These are phyloP conservation scores for Plasmodium gallinaceum DNA, from an alignment of 169 alveolate species.

Conservation along the genomic window DNA sequence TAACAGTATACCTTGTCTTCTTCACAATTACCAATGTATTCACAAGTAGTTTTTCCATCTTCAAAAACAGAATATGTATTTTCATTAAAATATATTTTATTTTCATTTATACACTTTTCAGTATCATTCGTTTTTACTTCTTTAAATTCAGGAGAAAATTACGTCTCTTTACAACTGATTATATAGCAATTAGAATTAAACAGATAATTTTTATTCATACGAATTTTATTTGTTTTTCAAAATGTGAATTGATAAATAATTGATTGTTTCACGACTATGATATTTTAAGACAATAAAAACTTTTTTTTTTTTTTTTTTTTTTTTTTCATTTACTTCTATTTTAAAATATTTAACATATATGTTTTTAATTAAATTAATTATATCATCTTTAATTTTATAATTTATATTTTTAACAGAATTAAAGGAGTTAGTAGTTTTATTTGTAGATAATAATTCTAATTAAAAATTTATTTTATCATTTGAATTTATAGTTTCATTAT, in stretches of 20 bases:
- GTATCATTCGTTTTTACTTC: constrained; percentile 8
- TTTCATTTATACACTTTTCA: constrained; percentile 24
- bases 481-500: neutral
- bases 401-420: constrained; percentile 22
- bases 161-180: constrained; percentile 37
- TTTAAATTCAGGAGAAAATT: constrained; percentile 59
- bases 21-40: constrained; percentile 30
- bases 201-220: constrained; percentile 38
- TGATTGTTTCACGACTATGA: constrained; percentile 5
- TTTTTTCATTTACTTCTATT: constrained; percentile 19
- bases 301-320: constrained; percentile 23
- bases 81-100: constrained; percentile 32
- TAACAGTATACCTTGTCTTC: constrained; percentile 69
- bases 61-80: constrained; percentile 27
- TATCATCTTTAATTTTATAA: constrained; percentile 55
- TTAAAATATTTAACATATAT: constrained; percentile 43
- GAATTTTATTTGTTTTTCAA: constrained; percentile 24
- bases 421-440: neutral
- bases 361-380: constrained; percentile 15
- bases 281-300: constrained; percentile 2
- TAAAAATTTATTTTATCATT: constrained; percentile 13
- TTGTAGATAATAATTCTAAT: constrained; percentile 13
- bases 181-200: constrained; percentile 57
- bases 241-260: constrained; percentile 16
- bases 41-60: constrained; percentile 55